A percentile compares a stretch with the other conserved stretches of the same genome.
phyloP scores from a whole-genome alignment of 208 protist genomes.

The Angomonas ambiguus region DNA sequence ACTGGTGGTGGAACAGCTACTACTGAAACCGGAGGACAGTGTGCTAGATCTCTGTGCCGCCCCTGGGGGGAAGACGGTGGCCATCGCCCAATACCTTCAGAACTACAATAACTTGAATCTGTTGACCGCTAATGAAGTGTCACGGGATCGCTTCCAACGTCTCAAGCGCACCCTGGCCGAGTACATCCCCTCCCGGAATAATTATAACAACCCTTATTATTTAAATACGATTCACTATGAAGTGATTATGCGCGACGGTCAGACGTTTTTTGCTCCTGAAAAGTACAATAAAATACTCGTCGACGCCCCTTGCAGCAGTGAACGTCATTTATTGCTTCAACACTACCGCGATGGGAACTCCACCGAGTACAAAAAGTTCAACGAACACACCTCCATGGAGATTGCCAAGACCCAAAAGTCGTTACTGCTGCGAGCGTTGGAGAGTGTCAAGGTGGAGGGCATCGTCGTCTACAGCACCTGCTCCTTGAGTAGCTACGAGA shows the following conservation, averaged over 20 bases:
- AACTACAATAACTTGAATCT: slow-evolving; percentile 28
- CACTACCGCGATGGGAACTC: slow-evolving; percentile 16
- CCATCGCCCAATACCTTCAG: slow-evolving; percentile 73
- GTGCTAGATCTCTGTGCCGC: slow-evolving; percentile 86
- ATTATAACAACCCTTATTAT: neutral
- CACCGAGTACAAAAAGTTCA: slow-evolving; percentile 47
- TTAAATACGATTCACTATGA: slow-evolving; percentile 48
- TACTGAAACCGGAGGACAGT: slow-evolving; percentile 58
- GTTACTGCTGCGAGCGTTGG: slow-evolving; percentile 70
- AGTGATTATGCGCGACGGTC: slow-evolving; percentile 64
- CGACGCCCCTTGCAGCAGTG: slow-evolving; percentile 91
- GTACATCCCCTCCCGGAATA: slow-evolving; percentile 39
- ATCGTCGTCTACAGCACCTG: slow-evolving; percentile 91
- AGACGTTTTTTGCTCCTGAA: slow-evolving; percentile 59
- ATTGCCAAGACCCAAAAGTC: slow-evolving; percentile 47
- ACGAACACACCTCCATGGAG: slow-evolving; percentile 25
- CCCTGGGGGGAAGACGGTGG: slow-evolving; percentile 70
- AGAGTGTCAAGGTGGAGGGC: slow-evolving; percentile 69
- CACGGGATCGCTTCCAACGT: slow-evolving; percentile 48
- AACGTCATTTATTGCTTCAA: slow-evolving; percentile 88
- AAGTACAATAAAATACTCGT: slow-evolving; percentile 80
- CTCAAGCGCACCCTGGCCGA: slow-evolving; percentile 66
- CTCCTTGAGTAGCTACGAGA: slow-evolving; percentile 84
- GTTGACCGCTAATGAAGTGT: slow-evolving; percentile 70
- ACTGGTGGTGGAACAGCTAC: slow-evolving; percentile 69